These are phyloP conservation scores for Gossypium australe DNA, from an alignment of 345 rosid genomes.

Conservation along the genomic window DNA sequence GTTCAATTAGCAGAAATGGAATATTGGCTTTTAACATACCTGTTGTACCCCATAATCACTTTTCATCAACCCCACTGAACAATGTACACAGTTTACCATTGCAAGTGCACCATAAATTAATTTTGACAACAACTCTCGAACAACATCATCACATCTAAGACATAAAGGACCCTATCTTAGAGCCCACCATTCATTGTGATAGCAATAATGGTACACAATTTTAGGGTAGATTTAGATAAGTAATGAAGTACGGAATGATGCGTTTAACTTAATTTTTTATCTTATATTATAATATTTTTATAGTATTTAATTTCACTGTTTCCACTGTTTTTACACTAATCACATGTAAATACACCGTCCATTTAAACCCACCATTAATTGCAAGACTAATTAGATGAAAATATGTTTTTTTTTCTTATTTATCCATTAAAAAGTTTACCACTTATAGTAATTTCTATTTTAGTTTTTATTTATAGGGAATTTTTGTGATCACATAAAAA, in stretches of 20 bases:
- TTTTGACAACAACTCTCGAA: not conserved
- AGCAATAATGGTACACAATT: too few relatives aligned
- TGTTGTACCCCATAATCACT: constrained; percentile 72
- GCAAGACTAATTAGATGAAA: not conserved
- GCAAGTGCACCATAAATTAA: not conserved
- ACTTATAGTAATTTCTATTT: too few relatives aligned
- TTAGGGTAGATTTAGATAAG: accelerated
- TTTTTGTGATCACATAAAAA: too few relatives aligned
- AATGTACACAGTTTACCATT: not conserved
- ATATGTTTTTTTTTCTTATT: too few relatives aligned
- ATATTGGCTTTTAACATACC: constrained; percentile 36
- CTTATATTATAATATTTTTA: accelerated
- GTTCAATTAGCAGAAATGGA: constrained; percentile 70
- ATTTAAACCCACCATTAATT: too few relatives aligned
- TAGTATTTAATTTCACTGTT: accelerated
- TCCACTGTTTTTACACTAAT: accelerated
- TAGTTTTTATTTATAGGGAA: too few relatives aligned
- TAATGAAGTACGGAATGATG: accelerated
- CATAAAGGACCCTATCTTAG: not conserved
- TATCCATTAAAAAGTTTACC: not conserved
- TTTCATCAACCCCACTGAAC: constrained; percentile 65
- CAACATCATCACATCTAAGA: not conserved
- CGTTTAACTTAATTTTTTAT: too few relatives aligned
- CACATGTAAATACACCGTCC: not conserved
- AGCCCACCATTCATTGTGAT: too few relatives aligned